Evolutionary conservation across 75 land plant genomes (phyloP).

Genomic region (Ceratopteris richardii): DNA sequence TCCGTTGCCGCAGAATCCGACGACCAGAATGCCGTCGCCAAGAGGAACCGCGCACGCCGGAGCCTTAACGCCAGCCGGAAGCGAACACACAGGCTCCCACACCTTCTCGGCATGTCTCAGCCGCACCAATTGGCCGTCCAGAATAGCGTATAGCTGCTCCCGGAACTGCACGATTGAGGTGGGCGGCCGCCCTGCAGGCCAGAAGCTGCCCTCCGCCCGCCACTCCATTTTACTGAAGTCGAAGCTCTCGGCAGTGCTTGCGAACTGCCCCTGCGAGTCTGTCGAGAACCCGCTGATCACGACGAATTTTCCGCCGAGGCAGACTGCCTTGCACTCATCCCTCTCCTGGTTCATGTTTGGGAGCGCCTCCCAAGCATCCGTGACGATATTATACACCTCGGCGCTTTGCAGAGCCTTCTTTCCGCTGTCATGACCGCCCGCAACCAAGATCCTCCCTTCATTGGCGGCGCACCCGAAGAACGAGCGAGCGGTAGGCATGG

Average conservation of each 20-base stretch:
- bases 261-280: constrained; percentile 37
- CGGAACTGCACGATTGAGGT: background rate
- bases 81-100: too few species aligned
- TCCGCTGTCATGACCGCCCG: constrained; percentile 34
- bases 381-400: constrained; percentile 17
- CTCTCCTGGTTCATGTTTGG: constrained; percentile 22
- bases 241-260: constrained; percentile 22
- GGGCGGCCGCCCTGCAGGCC: constrained; percentile 4
- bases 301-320: constrained; percentile 19
- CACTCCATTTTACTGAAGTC: constrained; percentile 17
- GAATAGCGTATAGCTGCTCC: too few species aligned
- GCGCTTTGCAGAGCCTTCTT: constrained; percentile 25
- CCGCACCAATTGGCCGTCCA: too few species aligned
- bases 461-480: constrained; percentile 33
- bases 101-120: too few species aligned
- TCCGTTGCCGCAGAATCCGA: too few species aligned
- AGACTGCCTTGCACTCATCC: constrained; percentile 24
- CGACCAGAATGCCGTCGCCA: too few species aligned
- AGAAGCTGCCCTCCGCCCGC: constrained; percentile 13
- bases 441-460: constrained; percentile 16
- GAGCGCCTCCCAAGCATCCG: constrained; percentile 23
- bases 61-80: too few species aligned
- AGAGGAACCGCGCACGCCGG: too few species aligned
- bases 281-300: constrained; percentile 51
- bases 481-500: constrained; percentile 27